phyloP scores from a whole-genome alignment of 345 rosid species.

The Aurinia saxatilis region DNA sequence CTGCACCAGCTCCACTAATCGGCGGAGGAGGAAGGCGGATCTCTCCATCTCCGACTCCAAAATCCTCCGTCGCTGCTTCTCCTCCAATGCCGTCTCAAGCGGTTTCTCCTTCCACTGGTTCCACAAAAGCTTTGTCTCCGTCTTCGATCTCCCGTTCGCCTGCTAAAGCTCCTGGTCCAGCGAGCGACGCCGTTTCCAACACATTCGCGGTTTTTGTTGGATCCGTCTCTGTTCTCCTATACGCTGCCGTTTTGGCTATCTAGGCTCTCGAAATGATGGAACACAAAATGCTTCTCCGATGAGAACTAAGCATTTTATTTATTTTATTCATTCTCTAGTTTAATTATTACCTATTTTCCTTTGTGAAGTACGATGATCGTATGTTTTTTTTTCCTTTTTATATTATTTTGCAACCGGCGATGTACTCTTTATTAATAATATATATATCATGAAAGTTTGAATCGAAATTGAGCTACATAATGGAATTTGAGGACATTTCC shows the following conservation, averaged over 20 bases:
- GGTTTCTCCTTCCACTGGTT: conserved; percentile 7
- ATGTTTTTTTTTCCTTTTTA: no score
- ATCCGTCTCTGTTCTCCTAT: conserved; percentile 1
- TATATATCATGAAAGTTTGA: no score
- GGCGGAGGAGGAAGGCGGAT: conserved; percentile 11
- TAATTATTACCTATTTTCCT: no score
- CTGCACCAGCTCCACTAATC: conserved; percentile 14
- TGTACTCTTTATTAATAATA: no score
- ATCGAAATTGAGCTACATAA: no score
- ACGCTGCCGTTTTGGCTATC: conserved; percentile 14
- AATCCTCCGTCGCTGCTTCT: neutral
- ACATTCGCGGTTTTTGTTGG: conserved; percentile 7
- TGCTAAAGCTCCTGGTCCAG: conserved; percentile 18
- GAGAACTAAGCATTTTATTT: neutral
- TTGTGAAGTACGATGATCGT: no score
- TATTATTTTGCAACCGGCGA: no score
- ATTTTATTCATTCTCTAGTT: neutral
- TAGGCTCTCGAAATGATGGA: no score
- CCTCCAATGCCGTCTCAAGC: conserved; percentile 6
- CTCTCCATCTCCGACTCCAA: no score
- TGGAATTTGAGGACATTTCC: no score
- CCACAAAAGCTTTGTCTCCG: neutral
- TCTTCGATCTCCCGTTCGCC: conserved; percentile 17
- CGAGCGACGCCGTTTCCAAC: neutral
- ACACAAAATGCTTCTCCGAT: neutral